Base-by-base conservation (phyloP, 495 filamentous ascomycete species). In the Pseudotulostoma volvatum region DNA sequence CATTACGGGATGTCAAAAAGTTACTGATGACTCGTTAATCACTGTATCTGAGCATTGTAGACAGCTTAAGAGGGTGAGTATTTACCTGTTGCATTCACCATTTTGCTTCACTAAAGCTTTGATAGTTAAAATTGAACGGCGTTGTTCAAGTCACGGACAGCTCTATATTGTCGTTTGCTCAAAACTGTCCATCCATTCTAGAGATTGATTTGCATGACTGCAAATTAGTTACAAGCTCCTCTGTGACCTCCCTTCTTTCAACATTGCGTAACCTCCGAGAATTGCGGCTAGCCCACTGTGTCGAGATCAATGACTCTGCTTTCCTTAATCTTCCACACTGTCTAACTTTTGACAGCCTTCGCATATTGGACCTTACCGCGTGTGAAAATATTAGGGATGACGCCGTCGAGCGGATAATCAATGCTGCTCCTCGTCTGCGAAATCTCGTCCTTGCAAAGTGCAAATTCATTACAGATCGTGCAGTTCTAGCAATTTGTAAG, bases 381-480 rank as follows among this genome's bases (percentile, higher is more conserved):
- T 95, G 86, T 55, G 67, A 73, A 17, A 72, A 76, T 34, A 62
- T 99, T 31, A 81, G 77, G 7, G 92, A 99, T 55, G 74, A 79
- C 18, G 81, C 86, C 7, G 75, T 96, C 18, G 77, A 85, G 53
- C 82, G 76, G 36, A 93, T 95, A 39, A 78, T 95, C 31, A 72
- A 71, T 25, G 73, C 80, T 13, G 86, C 90, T 11, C 90, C 90
- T 13, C 76, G 92, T 11, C 66, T 99, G 18, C 76, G 92, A 21
- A 95, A 94, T 48, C 67, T 99, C 9, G 84, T 96, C 7, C 69
- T 99, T 15, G 84, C 85, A 35, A 99, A 99, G 57, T 99, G 92
- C 56, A 71, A 76, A 40, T 78, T 84, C 41, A 78, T 99, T 47
- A 95, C 92, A 8, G 90, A 96, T 59, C 71, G 76, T 37, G 77